These are phyloP conservation scores for Henningerozyma blattae DNA, from an alignment of 805 yeast genomes.

Conservation along the genomic window DNA sequence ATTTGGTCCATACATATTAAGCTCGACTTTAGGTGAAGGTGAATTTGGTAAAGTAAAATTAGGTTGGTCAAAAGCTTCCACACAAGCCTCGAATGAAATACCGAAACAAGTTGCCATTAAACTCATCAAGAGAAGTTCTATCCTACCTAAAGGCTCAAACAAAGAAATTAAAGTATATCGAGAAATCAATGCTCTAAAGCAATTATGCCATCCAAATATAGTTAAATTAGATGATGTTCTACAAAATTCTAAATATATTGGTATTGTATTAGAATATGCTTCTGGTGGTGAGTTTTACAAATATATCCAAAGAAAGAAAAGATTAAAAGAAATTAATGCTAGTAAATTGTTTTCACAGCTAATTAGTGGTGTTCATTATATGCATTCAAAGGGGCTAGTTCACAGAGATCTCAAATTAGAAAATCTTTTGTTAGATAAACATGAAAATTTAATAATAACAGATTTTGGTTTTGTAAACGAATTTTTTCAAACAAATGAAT, in stretches of 20 bases:
- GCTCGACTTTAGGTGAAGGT: slow-evolving; percentile 94
- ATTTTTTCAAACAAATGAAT: slow-evolving; percentile 44
- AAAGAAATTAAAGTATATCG: slow-evolving; percentile 83
- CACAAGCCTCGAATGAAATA: slow-evolving; percentile 2
- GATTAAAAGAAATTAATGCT: slow-evolving; percentile 77
- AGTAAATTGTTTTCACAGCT: slow-evolving; percentile 85
- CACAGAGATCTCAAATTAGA: slow-evolving; percentile 90
- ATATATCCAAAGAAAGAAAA: slow-evolving; percentile 74
- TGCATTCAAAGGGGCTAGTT: slow-evolving; percentile 83
- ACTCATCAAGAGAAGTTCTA: slow-evolving; percentile 74
- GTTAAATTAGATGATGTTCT: slow-evolving; percentile 86
- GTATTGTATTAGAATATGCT: slow-evolving; percentile 92
- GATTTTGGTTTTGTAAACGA: slow-evolving; percentile 95
- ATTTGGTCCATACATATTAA: slow-evolving; percentile 82
- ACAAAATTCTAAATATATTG: slow-evolving; percentile 89
- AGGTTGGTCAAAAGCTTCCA: slow-evolving; percentile 78
- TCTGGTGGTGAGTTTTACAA: slow-evolving; percentile 96
- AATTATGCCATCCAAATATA: slow-evolving; percentile 86
- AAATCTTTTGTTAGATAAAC: slow-evolving; percentile 71
- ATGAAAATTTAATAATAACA: slow-evolving; percentile 73
- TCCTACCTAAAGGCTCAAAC: slow-evolving; percentile 64
- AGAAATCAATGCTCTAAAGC: slow-evolving; percentile 82
- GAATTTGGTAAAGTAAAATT: slow-evolving; percentile 96
- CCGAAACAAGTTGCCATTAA: slow-evolving; percentile 90
- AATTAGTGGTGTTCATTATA: slow-evolving; percentile 87